phyloP scores from a whole-genome alignment of 306 rosid species.

The Biancaea sappan region DNA sequence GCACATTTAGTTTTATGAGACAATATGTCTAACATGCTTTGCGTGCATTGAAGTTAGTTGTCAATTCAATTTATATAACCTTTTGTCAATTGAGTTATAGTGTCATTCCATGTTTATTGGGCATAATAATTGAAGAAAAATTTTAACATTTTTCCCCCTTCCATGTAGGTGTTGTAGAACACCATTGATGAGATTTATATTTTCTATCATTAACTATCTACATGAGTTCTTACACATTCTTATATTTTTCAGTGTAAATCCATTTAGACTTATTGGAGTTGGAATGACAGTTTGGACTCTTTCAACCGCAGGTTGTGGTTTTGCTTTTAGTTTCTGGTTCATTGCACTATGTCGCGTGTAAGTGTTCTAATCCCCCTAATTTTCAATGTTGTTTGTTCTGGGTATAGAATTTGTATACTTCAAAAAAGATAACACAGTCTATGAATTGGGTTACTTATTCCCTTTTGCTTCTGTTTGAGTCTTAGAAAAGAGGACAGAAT shows the following conservation, averaged over 20 bases:
- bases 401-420: slow-evolving; percentile 22
- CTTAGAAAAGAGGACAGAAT: slow-evolving; percentile 2
- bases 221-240: slow-evolving; percentile 1
- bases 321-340: slow-evolving; percentile 79
- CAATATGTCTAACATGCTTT: background rate
- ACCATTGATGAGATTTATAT: slow-evolving; percentile 4
- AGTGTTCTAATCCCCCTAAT: slow-evolving; percentile 35
- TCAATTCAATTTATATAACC: background rate
- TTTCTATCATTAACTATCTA: background rate
- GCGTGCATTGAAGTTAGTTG: background rate
- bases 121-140: slow-evolving; percentile 2
- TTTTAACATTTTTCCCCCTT: background rate
- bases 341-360: slow-evolving; percentile 80
- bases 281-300: slow-evolving; percentile 87
- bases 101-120: background rate
- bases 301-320: slow-evolving; percentile 61
- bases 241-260: slow-evolving; percentile 68
- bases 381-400: slow-evolving; percentile 12
- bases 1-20: background rate
- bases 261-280: slow-evolving; percentile 85
- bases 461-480: background rate
- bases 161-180: background rate
- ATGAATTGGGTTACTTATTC: slow-evolving; percentile 1
- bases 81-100: background rate
- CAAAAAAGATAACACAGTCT: background rate